Conservation (phyloP, 2,329 filamentous ascomycete species). For the Acrocalymma vagum region DNA sequence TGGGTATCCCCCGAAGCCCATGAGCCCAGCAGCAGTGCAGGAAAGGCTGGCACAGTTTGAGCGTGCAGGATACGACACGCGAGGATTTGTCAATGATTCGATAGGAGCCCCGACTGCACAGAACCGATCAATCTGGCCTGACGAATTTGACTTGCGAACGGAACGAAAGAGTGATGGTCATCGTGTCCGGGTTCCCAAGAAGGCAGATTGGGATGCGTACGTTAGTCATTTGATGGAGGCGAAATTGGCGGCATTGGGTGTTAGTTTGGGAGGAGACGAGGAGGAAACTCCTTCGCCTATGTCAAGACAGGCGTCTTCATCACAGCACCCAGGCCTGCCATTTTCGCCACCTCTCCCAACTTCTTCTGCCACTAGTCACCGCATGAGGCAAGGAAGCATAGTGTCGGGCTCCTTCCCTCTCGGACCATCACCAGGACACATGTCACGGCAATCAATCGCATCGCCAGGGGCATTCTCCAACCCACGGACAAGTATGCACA, state of each 20-base stretch:
- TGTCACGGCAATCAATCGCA: constrained; percentile 68
- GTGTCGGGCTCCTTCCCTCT: constrained; percentile 68
- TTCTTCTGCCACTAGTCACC: constrained; percentile 78
- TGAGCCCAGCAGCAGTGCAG: constrained; percentile 62
- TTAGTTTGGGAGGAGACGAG: constrained; percentile 80
- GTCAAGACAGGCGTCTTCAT: constrained; percentile 76
- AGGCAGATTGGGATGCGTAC: constrained; percentile 80
- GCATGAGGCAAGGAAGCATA: constrained; percentile 63
- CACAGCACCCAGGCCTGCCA: constrained; percentile 76
- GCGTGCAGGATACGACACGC: constrained; percentile 72
- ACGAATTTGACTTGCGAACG: constrained; percentile 63
- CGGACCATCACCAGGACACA: constrained; percentile 63
- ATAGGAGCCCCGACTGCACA: constrained; percentile 52
- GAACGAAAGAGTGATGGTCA: constrained; percentile 65
- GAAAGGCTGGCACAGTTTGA: constrained; percentile 73
- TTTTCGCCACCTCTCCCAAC: constrained; percentile 87
- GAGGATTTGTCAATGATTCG: constrained; percentile 69
- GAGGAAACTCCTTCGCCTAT: constrained; percentile 67
- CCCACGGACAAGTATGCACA: constrained; percentile 62
- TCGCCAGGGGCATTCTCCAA: constrained; percentile 76
- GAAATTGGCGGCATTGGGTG: constrained; percentile 89
- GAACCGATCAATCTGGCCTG: constrained; percentile 75
- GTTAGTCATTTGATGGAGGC: constrained; percentile 86
- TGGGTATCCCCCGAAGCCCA: constrained; percentile 52
- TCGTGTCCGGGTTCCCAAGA: constrained; percentile 74